Evolutionary conservation across 2,329 filamentous ascomycete species (phyloP), one percentile per base, ranked within the genome.

Genomic region (Arthrinium phaeospermum): DNA sequence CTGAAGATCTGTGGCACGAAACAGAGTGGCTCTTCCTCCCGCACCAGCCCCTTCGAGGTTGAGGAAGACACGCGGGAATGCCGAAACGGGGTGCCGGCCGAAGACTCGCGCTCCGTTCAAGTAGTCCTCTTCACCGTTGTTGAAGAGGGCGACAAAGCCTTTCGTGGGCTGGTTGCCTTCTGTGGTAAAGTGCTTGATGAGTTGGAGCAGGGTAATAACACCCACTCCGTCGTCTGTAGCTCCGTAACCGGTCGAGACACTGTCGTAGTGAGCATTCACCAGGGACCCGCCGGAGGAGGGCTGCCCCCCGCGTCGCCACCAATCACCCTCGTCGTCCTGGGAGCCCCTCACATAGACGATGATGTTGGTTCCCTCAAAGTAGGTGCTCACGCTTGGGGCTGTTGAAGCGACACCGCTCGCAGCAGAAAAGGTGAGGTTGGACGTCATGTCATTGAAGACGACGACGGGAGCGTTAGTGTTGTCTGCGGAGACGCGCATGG

Each of bases 41-140:
- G 95, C 95, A 70, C 95, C 95, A 61, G 94, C 95, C 22, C 95
- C 95, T 81, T 98, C 95, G 12, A 98, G 89, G 77, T 98, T 98
- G 75, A 98, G 85, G 79, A 98, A 98, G 0, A 93, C 94, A 79
- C 94, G 92, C 10, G 93, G 88, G 70, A 96, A 92, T 69, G 89
- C 89, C 4, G 93, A 90, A 74, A 97, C 86, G 0, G 94, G 93
- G 80, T 96, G 94, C 76, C 94, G 91, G 47, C 92, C 91, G 78
- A 96, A 97, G 7, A 93, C 94, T 72, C 90, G 89, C 7, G 95
- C 94, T 0, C 95, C 95, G 72, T 96, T 93, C 19, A 98, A 85
- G 46, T 91, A 96, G 78, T 98, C 95, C 80, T 98, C 95, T 79
- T 98, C 96, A 24, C 93, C 95, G 78, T 98, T 97, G 85, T 98